Base-by-base conservation (phyloP, 2,329 filamentous ascomycete species). In the Calonectria pauciramosa region DNA sequence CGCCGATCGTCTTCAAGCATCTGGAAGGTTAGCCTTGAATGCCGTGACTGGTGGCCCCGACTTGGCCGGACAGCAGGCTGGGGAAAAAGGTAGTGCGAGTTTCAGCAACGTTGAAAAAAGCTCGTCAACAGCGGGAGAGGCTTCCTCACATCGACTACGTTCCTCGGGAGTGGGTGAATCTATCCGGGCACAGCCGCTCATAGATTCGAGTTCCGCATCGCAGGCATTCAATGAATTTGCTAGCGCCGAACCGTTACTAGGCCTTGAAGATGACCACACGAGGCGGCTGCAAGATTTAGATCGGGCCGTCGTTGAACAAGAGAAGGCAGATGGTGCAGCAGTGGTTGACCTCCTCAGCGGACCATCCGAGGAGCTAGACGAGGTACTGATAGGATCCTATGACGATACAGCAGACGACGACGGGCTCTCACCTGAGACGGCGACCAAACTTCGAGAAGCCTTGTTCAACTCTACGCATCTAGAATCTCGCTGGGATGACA, bases 401-500 rank as follows among this genome's bases (percentile, higher is more conserved):
- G 70, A 74, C 5, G 79, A 83, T 26, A 75, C 79, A 2, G 68
- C 74, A 10, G 70, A 78, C 16, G 79, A 81, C n/a, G 80, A 83
- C 4, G 52, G 70, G 3, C 70, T 84, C 13, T 80, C 82, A 18
- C 76, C 80, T 18, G 77, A 78, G 23, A 85, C 85, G 64, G 73
- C 81, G 26, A 78, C 71, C 7, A 84, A 78, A 30, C 82, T 89
- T 11, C 84, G 83, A 63, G 80, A 79, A 47, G 84, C 86, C 6
- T 81, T 89, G 9, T 89, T 88, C 72, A 80, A 79, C 41, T 49
- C 73, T 51, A 72, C 18, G 36, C 51, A 41, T 69, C 60, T 41
- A 28, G 75, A 64, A 44, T 64, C 70, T 30, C 66, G 69, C 13
- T 90, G 88, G 89, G 85, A 89, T 70, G 82, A 85, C 41, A 79